Base-by-base conservation (phyloP, 2,329 filamentous ascomycete species). In the Escovopsis sp. region DNA sequence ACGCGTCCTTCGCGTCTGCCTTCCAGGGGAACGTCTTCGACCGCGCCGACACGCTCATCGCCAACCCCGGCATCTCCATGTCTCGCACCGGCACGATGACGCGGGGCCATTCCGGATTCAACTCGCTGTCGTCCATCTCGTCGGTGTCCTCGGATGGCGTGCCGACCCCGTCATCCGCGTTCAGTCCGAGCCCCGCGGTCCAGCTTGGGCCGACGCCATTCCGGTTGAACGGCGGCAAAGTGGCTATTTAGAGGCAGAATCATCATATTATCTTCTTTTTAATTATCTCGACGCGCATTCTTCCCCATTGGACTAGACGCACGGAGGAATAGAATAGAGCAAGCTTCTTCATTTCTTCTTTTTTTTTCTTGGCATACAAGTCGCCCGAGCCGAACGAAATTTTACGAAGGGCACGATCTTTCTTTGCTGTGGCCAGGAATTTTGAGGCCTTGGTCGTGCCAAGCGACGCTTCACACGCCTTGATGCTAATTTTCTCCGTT, bases 21-120 rank as follows among this genome's bases (percentile, higher is more conserved):
- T 76, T 78, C 45, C 63, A 66, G 2, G 71, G 73, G 10, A 67
- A 74, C 48, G 70, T 77, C n/a, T 77, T 76, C 53, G 71, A 77
- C 50, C 63, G 74, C 14, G 74, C 74, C 0, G 73, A 76, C 41
- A 65, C 72, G 7, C 60, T 77, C 37, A 71, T 76, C 46, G 68
- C 68, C 5, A 71, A 70, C 53, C 70, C 70, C n/a, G 72, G 72
- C 13, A 62, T 74, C 29, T 70, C 67, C n/a, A 69, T 76, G 65
- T 68, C 67, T 16, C 67, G 72, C n/a, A 60, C 57, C n/a, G 66
- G 65, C 15, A 65, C 62, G 10, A 63, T 68, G 57, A 59, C 58
- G n/a, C 59, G 60, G 42, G 62, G 62, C 4, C 61, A 63, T 38
- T 58, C 59, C 29, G 60, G 59, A 30, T 57, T 62, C 43, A 61